These are phyloP conservation scores for Lecanoromycetidae sp. DNA, from an alignment of 2,329 filamentous ascomycete species.

Conservation along the genomic window DNA sequence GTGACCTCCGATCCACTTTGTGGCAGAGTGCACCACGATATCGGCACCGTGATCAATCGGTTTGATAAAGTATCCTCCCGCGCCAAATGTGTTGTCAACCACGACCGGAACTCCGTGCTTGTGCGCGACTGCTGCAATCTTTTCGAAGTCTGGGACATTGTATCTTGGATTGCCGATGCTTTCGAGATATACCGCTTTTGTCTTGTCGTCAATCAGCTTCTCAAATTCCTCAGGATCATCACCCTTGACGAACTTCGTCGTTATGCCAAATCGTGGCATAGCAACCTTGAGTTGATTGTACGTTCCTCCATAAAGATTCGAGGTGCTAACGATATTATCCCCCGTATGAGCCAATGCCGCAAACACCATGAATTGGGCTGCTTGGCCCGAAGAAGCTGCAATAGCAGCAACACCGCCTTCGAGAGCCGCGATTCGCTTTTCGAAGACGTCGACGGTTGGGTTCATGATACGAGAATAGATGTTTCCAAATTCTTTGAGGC, in stretches of 20 bases:
- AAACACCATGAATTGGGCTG: constrained; percentile 85
- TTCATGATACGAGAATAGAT: constrained; percentile 98
- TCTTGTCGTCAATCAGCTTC: constrained; percentile 77
- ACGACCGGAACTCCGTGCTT: constrained; percentile 55
- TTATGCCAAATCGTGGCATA: constrained; percentile 73
- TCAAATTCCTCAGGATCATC: constrained; percentile 64
- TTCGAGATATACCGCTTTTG: constrained; percentile 85
- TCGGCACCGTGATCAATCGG: constrained; percentile 87
- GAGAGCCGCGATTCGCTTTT: constrained; percentile 89
- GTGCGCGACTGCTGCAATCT: constrained; percentile 69
- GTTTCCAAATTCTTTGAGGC: constrained; percentile 93
- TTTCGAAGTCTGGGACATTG: constrained; percentile 83
- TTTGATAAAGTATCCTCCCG: constrained; percentile 74
- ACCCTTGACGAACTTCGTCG: constrained; percentile 74
- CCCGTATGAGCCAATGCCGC: constrained; percentile 71
- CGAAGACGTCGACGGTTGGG: constrained; percentile 89
- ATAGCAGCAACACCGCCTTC: constrained; percentile 84
- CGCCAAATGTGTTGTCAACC: constrained; percentile 86
- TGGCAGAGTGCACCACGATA: constrained; percentile 87
- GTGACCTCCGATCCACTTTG: constrained; percentile 95
- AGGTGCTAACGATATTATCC: constrained; percentile 86
- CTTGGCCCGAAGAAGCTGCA: constrained; percentile 73
- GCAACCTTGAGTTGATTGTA: constrained; percentile 97
- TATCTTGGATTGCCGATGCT: constrained; percentile 89
- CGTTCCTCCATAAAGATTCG: constrained; percentile 85